Base-by-base conservation (phyloP, 805 yeast species). In the Candida nanaspora region DNA sequence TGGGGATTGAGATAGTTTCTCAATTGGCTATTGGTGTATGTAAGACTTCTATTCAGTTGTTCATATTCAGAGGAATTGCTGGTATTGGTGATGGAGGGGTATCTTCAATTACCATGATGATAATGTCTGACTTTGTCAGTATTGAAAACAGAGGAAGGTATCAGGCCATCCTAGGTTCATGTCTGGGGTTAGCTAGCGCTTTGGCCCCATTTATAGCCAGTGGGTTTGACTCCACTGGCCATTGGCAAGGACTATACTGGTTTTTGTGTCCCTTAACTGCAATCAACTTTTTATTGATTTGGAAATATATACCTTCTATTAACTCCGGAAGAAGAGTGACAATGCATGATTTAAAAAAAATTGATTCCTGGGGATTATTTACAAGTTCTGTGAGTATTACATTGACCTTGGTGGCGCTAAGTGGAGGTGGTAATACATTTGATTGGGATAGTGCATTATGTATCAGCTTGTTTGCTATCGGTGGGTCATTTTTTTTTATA, bases 351-450 rank as follows among this genome's bases (percentile, higher is more conserved):
- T 55, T 72, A 47, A 56, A 57, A 49, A 68, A 65, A 28, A 69
- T 77, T 32, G 86, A 80, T 55, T 73, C 68, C 46, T 47, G 59
- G 6, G 86, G 86, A 0, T 65, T 75, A 33, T 46, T 72, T 22
- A 56, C 73, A 14, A 59, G 75, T 28, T 62, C 79, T 5, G 63
- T 74, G 1, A 69, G 73, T 0, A 63, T 69, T 23, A 71, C 76
- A 0, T 55, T 78, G 4, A 49, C 78, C 14, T 62, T 78, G 37
- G 64, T 79, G 14, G 80, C 82, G 2, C 53, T 78, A 18, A 69
- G 71, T 46, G 80, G 81, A n/a, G 87, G 86, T 27, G 86, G 86
- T 2, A 61, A 72, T 7, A 61, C 71, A 9, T 78, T 68, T 52
- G 55, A 63, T 0, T 82, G 88, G 88, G 49, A 68, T 48, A 71